Percentiles rank a stretch among this genome's conserved stretches.
Conservation (phyloP, 371 early-diverging fungal species). For the Mycotypha africana region DNA sequence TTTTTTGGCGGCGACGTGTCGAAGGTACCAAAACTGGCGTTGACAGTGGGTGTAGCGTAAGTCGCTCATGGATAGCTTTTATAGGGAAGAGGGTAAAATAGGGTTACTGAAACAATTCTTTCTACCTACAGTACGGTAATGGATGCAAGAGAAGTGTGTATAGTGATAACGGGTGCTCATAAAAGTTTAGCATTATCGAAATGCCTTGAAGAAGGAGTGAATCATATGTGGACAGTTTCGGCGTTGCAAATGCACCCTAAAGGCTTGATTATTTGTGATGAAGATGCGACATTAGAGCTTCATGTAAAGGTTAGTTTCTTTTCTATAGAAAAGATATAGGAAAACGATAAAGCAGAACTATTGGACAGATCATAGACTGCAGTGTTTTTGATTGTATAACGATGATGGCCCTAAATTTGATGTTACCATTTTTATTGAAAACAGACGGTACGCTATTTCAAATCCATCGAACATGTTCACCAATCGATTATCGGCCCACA, state of each 20-base stretch:
- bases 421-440: constrained; percentile 16
- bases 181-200: constrained; percentile 72
- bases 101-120: neutral
- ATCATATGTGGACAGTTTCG: constrained; percentile 92
- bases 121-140: constrained; percentile 62
- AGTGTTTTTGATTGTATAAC: too few species aligned
- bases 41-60: constrained; percentile 88
- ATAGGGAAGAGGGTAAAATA: neutral
- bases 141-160: constrained; percentile 81
- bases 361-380: too few species aligned
- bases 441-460: constrained; percentile 84
- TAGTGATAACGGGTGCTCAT: constrained; percentile 85
- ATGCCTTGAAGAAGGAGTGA: constrained; percentile 83
- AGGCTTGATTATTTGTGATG: constrained; percentile 85
- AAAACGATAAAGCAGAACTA: neutral
- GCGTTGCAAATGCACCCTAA: constrained; percentile 85
- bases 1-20: constrained; percentile 86
- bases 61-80: too few species aligned
- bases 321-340: neutral
- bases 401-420: too few species aligned
- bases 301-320: constrained; percentile 66
- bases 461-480: constrained; percentile 86
- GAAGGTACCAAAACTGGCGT: constrained; percentile 84
- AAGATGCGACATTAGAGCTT: constrained; percentile 85
- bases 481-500: constrained; percentile 76